Evolutionary conservation across 352 stramenopile genomes (phyloP).

Genomic region (Blastocystis sp.): DNA sequence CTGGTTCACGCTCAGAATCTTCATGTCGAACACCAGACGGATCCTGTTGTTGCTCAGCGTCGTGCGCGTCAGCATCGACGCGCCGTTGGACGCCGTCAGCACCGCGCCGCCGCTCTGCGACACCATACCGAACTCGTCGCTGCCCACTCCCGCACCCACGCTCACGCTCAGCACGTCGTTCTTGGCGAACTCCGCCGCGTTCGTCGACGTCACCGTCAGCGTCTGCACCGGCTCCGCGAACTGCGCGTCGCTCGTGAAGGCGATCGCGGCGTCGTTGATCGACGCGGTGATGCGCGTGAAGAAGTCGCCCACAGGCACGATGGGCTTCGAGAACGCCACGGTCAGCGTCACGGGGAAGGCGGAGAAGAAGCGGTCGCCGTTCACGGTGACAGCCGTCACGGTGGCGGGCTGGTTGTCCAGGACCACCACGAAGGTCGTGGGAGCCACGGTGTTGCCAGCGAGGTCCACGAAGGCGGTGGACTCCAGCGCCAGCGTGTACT

Average conservation of each 20-base stretch:
- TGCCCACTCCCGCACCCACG: neutral
- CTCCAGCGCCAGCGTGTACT: neutral
- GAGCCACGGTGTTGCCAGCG: slow-evolving; percentile 16
- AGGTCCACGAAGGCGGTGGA: slow-evolving; percentile 37
- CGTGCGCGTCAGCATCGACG: neutral
- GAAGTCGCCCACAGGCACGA: neutral
- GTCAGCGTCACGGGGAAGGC: slow-evolving; percentile 33
- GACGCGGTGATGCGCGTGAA: neutral
- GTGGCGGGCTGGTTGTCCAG: slow-evolving; percentile 42
- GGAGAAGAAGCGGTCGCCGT: slow-evolving; percentile 21
- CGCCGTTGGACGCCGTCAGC: slow-evolving; percentile 3
- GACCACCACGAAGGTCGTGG: neutral
- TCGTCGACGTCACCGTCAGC: neutral
- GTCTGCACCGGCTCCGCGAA: neutral
- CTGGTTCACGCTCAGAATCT: neutral
- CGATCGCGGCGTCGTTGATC: neutral
- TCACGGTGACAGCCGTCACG: neutral
- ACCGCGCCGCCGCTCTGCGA: too few relatives aligned
- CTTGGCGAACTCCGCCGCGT: neutral
- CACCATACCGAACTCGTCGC: neutral
- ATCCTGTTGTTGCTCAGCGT: neutral
- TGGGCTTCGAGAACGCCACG: slow-evolving; percentile 20
- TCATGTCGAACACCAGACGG: slow-evolving; percentile 13
- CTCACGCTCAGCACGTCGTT: slow-evolving; percentile 14
- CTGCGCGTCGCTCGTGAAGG: neutral